phyloP scores from a whole-genome alignment of 2,329 filamentous ascomycete genomes.

The Colletotrichum viniferum region DNA sequence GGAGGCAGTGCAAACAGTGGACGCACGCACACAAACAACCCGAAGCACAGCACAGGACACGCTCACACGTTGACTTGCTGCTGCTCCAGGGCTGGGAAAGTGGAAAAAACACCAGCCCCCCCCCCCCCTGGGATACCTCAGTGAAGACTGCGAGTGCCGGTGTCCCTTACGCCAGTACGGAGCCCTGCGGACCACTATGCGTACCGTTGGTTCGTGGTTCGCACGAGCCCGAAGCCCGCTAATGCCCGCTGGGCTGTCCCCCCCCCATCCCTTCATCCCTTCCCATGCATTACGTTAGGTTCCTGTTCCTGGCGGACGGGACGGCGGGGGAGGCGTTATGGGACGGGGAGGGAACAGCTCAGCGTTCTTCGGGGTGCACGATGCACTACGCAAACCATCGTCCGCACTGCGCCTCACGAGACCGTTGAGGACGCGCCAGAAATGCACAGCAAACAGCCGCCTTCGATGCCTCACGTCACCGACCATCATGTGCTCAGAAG shows the following conservation, averaged over 20 bases:
- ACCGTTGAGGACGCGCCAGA: not conserved
- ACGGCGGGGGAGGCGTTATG: not conserved
- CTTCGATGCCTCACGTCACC: slow-evolving; percentile 13
- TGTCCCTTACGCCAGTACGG: not conserved
- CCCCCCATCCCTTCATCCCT: not conserved
- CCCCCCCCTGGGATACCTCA: not conserved
- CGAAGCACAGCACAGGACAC: not conserved
- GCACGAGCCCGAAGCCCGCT: not conserved
- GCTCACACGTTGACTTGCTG: not conserved
- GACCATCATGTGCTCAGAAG: not conserved
- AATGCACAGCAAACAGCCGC: not conserved
- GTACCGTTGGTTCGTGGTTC: slow-evolving; percentile 1
- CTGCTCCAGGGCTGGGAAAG: not conserved
- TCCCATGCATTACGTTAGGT: not conserved
- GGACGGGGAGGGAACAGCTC: not conserved
- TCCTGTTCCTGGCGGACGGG: not conserved
- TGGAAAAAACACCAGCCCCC: slow-evolving; percentile 5
- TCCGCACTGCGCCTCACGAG: slow-evolving; percentile 14
- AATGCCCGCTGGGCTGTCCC: not conserved
- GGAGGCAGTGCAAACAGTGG: slow-evolving; percentile 1
- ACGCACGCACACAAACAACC: not conserved
- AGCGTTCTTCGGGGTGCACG: slow-evolving; percentile 1
- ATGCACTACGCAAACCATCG: not conserved
- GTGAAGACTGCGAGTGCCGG: not conserved
- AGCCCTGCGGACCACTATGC: not conserved